Base-by-base conservation (phyloP, 805 yeast genomes). In the Brettanomyces sp. region DNA sequence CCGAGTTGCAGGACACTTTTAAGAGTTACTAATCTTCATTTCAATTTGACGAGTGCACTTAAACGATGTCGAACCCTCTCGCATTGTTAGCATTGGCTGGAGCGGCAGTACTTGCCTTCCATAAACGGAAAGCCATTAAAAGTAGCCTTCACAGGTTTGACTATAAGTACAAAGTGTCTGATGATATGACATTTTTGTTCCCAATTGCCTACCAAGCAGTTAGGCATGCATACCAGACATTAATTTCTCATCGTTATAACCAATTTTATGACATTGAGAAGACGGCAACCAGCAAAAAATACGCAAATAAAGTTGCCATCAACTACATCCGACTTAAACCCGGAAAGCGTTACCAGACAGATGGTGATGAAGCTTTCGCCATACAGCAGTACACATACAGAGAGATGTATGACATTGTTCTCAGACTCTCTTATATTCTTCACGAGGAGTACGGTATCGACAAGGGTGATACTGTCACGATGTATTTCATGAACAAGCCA, bases 401-500 rank as follows among this genome's bases (percentile, higher is more conserved):
- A 45, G 82, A 89, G 63, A 62, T 85, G 39, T 80, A 83, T 57
- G 80, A 78, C 43, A 73, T 79, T 54, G 75, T 85, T 5, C 69
- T 85, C 50, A 66, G 82, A 49, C 68, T 87, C 52, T 80, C 95
- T 3, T 72, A 76, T 53, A 74, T 86, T 40, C 68, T 91, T 53
- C 74, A 68, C 41, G 62, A 73, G 50, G 79, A 82, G 47, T 81
- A 79, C 55, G 82, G 82, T 2, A 76, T 90, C 35, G 66, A 77
- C 18, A 65, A 78, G 12, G 80, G 81, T 38, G 86, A 86, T 52
- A 73, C 80, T 8, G 77, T 91, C 41, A 95, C 85, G 0, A 56
- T 91, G 39, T 82, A 82, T 56, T 83, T 79, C 58, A 82, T 85
- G 57, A 90, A 90, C 64, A 87, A 84, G 59, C 95, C 96, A 2